Conservation (phyloP, 169 alveolate genomes). For the Plasmodium billcollinsi region DNA sequence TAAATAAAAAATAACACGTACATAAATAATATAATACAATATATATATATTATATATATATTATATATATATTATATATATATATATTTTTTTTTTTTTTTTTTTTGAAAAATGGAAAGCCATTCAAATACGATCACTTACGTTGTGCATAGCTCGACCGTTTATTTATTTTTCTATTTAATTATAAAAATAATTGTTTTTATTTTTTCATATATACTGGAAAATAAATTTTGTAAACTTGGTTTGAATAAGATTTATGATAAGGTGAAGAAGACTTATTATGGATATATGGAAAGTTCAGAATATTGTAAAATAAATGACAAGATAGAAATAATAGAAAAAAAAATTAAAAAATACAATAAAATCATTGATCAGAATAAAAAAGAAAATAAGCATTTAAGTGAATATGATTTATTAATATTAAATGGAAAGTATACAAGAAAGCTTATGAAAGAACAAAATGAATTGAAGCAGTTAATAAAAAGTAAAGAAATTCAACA, state of each 20-base stretch:
- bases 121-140: slow-evolving; percentile 9
- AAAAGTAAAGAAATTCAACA: neutral
- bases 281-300: slow-evolving; percentile 6
- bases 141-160: slow-evolving; percentile 51
- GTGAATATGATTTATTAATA: slow-evolving; percentile 52
- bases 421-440: slow-evolving; percentile 73
- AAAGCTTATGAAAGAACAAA: slow-evolving; percentile 49
- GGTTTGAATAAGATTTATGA: slow-evolving; percentile 9
- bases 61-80: too few species aligned
- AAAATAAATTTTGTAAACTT: slow-evolving; percentile 1
- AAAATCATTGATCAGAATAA: slow-evolving; percentile 50
- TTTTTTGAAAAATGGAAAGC: slow-evolving; percentile 10
- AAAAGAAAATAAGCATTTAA: slow-evolving; percentile 43
- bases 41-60: too few species aligned
- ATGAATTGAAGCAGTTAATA: slow-evolving; percentile 11
- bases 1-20: too few species aligned
- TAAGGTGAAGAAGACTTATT: slow-evolving; percentile 12
- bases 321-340: slow-evolving; percentile 20
- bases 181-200: slow-evolving; percentile 14
- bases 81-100: neutral
- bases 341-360: slow-evolving; percentile 52
- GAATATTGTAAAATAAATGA: slow-evolving; percentile 20
- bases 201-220: neutral
- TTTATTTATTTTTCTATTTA: slow-evolving; percentile 27
- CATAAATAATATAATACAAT: too few species aligned